Evolutionary conservation across 106 monocot genomes (phyloP).

Genomic region (Agapanthus africanus): DNA sequence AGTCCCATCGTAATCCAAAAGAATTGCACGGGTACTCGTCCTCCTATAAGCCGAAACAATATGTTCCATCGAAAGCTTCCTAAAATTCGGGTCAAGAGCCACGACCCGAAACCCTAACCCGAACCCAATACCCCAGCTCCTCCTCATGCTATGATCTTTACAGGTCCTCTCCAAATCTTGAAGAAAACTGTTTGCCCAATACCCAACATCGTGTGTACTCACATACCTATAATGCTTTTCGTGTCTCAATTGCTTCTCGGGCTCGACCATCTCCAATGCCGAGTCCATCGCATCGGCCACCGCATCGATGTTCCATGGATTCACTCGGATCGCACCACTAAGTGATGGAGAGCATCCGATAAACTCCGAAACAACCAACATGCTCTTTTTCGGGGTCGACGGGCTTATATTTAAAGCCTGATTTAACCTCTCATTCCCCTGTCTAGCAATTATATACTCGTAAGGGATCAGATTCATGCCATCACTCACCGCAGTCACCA

Average conservation of each 20-base stretch:
- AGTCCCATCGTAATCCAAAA: conserved; percentile 69
- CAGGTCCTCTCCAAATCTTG: conserved; percentile 63
- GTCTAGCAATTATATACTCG: conserved; percentile 55
- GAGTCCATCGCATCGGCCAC: conserved; percentile 66
- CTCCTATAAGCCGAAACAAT: conserved; percentile 53
- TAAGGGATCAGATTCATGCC: conserved; percentile 83
- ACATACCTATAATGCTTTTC: conserved; percentile 71
- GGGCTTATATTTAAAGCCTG: conserved; percentile 24
- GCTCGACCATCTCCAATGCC: conserved; percentile 51
- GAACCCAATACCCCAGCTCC: conserved; percentile 65
- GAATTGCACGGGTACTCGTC: conserved; percentile 30
- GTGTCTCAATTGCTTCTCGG: conserved; percentile 59
- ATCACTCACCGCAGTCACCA: conserved; percentile 71
- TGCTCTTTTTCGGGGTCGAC: conserved; percentile 38
- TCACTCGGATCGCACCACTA: conserved; percentile 63
- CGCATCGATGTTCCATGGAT: conserved; percentile 67
- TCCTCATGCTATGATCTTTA: conserved; percentile 40
- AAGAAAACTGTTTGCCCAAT: conserved; percentile 69
- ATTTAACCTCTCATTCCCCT: conserved; percentile 52
- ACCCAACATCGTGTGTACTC: conserved; percentile 65
- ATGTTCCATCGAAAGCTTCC: conserved; percentile 59
- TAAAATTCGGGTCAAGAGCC: conserved; percentile 53
- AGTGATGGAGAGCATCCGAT: conserved; percentile 71
- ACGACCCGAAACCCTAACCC: conserved; percentile 56
- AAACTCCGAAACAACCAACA: conserved; percentile 68